phyloP scores from a whole-genome alignment of 1,139 yeast genomes.

The Debaryomycetaceae sp. region DNA sequence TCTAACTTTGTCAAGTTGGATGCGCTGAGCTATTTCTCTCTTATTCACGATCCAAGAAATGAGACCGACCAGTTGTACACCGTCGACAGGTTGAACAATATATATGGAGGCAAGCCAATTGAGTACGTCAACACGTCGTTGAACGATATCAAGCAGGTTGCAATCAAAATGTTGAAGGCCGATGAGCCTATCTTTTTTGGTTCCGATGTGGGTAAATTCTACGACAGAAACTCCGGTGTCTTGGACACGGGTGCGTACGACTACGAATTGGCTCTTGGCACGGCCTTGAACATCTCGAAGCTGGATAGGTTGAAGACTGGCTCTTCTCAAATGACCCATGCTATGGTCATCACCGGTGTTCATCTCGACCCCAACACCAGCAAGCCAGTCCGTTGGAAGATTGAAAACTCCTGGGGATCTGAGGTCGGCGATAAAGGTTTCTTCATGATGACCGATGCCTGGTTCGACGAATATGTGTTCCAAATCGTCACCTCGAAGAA shows the following conservation, averaged over 20 bases:
- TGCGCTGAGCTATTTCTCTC: slow-evolving; percentile 54
- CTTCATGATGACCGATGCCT: slow-evolving; percentile 77
- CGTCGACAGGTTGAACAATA: slow-evolving; percentile 71
- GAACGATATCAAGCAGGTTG: slow-evolving; percentile 53
- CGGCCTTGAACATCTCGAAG: slow-evolving; percentile 45
- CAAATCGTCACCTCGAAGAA: slow-evolving; percentile 70
- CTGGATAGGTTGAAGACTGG: slow-evolving; percentile 53
- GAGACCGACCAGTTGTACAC: slow-evolving; percentile 57
- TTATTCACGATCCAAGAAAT: slow-evolving; percentile 80
- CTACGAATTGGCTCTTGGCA: slow-evolving; percentile 61
- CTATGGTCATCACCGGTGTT: slow-evolving; percentile 77
- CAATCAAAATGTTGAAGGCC: slow-evolving; percentile 62
- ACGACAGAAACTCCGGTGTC: slow-evolving; percentile 58
- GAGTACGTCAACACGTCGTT: slow-evolving; percentile 66
- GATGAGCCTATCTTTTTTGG: slow-evolving; percentile 84
- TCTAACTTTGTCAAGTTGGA: slow-evolving; percentile 51
- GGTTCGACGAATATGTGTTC: slow-evolving; percentile 79
- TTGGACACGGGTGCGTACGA: slow-evolving; percentile 71
- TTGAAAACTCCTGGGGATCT: slow-evolving; percentile 86
- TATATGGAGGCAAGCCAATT: slow-evolving; percentile 63
- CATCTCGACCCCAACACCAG: slow-evolving; percentile 41
- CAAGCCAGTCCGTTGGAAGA: slow-evolving; percentile 71
- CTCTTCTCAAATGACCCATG: slow-evolving; percentile 75
- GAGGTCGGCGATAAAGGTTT: slow-evolving; percentile 72
- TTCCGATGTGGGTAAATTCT: slow-evolving; percentile 75